Evolutionary conservation across 2,329 filamentous ascomycete genomes (phyloP).

Genomic region (Davidsoniella eucalypti): DNA sequence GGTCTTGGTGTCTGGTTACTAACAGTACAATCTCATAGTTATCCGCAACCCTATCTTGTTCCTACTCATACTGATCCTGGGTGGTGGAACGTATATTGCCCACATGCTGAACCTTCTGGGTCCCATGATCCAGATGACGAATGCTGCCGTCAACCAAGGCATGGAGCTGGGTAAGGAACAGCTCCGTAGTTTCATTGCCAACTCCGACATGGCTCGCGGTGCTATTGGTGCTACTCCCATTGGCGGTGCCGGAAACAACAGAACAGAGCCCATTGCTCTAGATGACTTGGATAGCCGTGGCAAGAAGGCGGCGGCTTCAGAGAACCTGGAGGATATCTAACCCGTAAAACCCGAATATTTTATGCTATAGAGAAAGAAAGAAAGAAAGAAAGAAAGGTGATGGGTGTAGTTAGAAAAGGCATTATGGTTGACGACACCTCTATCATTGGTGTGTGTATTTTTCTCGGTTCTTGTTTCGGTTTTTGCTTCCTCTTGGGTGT

Average conservation of each 20-base stretch:
- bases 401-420: neutral
- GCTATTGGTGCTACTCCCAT: slow-evolving; percentile 57
- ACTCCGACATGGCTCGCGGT: slow-evolving; percentile 67
- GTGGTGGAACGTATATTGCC: slow-evolving; percentile 67
- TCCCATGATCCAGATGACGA: slow-evolving; percentile 87
- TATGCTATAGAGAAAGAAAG: slow-evolving; percentile 11
- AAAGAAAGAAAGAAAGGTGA: neutral
- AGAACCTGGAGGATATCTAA: slow-evolving; percentile 41
- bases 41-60: slow-evolving; percentile 89
- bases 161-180: slow-evolving; percentile 84
- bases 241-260: slow-evolving; percentile 17
- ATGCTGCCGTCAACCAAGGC: slow-evolving; percentile 73
- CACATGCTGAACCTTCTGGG: slow-evolving; percentile 92
- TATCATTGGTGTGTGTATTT: slow-evolving; percentile 6
- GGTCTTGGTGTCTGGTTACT: slow-evolving; percentile 2
- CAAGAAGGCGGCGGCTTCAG: slow-evolving; percentile 25
- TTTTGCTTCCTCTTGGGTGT: no score
- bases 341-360: neutral
- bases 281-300: slow-evolving; percentile 44
- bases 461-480: slow-evolving; percentile 4
- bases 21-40: slow-evolving; percentile 35
- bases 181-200: slow-evolving; percentile 76
- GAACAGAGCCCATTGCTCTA: slow-evolving; percentile 32
- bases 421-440: neutral
- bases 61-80: slow-evolving; percentile 64